Conservation (phyloP, 352 stramenopile genomes). For the Aphanomyces astaci region DNA sequence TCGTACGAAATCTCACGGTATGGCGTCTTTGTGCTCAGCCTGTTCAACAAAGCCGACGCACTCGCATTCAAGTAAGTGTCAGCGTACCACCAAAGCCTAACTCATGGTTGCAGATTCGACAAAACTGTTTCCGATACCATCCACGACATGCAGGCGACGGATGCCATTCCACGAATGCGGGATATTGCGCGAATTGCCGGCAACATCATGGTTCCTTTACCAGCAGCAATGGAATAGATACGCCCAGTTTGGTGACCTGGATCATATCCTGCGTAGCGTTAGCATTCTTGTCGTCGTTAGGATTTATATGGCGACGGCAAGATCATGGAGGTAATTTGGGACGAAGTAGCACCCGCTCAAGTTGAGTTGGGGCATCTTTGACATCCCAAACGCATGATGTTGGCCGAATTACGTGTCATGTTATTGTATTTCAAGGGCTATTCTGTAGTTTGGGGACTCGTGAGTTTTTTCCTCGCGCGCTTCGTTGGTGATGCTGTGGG, state of each 20-base stretch:
- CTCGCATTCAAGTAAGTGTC: neutral
- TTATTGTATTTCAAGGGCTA: too few species aligned
- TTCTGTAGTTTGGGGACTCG: neutral
- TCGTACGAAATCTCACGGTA: neutral
- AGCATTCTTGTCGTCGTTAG: too few species aligned
- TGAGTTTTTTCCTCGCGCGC: neutral
- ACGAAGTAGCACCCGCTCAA: neutral
- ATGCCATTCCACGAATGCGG: conserved; percentile 1
- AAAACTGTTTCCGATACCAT: neutral
- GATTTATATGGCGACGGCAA: neutral
- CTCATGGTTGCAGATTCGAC: neutral
- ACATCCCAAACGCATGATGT: too few species aligned
- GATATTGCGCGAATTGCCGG: neutral
- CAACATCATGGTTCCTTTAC: neutral
- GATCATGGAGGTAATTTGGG: neutral
- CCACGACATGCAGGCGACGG: neutral
- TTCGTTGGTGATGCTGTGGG: conserved; percentile 4
- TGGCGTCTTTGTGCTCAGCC: neutral
- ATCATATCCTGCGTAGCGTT: too few species aligned
- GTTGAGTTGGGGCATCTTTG: too few species aligned
- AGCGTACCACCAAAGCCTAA: neutral
- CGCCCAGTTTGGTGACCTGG: too few species aligned
- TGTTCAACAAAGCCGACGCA: neutral
- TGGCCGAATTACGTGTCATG: too few species aligned
- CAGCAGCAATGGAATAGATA: too few species aligned